phyloP scores from a whole-genome alignment of 2,329 filamentous ascomycete species.

The Ophiocordyceps camponoti-floridani region DNA sequence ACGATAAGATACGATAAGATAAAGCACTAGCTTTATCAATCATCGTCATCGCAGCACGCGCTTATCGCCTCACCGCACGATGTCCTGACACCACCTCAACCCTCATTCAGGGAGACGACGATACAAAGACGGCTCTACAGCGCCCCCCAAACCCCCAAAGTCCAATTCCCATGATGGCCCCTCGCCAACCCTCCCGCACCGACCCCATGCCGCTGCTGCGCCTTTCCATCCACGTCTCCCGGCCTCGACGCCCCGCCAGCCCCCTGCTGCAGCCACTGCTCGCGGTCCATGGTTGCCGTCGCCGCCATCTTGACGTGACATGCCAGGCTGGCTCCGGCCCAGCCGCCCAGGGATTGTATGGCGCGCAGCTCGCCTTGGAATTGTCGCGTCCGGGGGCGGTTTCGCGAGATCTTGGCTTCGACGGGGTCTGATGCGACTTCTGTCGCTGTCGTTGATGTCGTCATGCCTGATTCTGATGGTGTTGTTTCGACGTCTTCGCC shows the following conservation, averaged over 20 bases:
- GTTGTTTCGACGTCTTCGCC: conserved; percentile 5
- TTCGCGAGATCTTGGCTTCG: conserved; percentile 17
- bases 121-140: not conserved
- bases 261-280: conserved; percentile 53
- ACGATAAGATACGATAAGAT: too few species aligned
- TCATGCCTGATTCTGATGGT: conserved; percentile 1
- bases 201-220: conserved; percentile 46
- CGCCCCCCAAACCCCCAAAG: conserved; percentile 43
- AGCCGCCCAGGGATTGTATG: conserved; percentile 53
- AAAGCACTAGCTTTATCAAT: too few species aligned
- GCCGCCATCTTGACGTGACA: conserved; percentile 51
- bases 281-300: conserved; percentile 51
- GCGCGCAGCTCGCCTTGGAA: conserved; percentile 44
- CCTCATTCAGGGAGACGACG: too few species aligned
- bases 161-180: conserved; percentile 34
- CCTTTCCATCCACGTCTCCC: conserved; percentile 39
- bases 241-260: conserved; percentile 40
- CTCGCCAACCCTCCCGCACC: conserved; percentile 31
- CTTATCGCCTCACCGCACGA: too few species aligned
- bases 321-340: conserved; percentile 56
- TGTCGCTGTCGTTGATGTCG: conserved; percentile 6
- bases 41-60: too few species aligned
- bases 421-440: conserved; percentile 13
- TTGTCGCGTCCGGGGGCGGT: conserved; percentile 17
- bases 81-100: too few species aligned